Evolutionary conservation across 768 basidiomycete genomes (phyloP).

Genomic region (Termitomyces sp.): DNA sequence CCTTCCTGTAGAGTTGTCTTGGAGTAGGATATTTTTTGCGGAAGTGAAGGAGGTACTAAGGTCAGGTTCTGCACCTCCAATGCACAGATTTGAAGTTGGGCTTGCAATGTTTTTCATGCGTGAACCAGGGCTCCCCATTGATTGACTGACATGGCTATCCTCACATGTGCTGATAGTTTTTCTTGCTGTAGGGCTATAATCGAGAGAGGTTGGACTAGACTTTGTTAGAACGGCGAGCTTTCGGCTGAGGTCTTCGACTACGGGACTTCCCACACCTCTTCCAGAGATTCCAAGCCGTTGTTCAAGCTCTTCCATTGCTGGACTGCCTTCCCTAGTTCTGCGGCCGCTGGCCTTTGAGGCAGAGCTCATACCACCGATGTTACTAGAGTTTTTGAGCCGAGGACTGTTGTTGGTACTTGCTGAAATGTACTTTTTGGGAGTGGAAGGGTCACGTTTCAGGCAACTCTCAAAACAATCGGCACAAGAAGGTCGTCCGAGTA

Average conservation of each 20-base stretch:
- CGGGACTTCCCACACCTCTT: slow-evolving; percentile 53
- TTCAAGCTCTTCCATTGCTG: slow-evolving; percentile 63
- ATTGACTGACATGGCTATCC: slow-evolving; percentile 23
- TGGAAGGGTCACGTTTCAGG: slow-evolving; percentile 50
- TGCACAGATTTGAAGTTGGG: neutral
- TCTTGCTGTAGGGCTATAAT: slow-evolving; percentile 11
- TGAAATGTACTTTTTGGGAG: slow-evolving; percentile 35
- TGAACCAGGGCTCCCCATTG: slow-evolving; percentile 9
- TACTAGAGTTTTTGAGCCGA: slow-evolving; percentile 28
- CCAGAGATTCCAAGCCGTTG: slow-evolving; percentile 55
- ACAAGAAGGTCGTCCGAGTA: slow-evolving; percentile 79
- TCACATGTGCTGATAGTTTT: slow-evolving; percentile 15
- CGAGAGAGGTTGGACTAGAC: slow-evolving; percentile 22
- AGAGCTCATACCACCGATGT: slow-evolving; percentile 43
- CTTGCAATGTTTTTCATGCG: slow-evolving; percentile 4
- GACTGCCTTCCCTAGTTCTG: slow-evolving; percentile 50
- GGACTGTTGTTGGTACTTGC: slow-evolving; percentile 27
- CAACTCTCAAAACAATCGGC: slow-evolving; percentile 78
- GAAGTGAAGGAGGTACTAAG: slow-evolving; percentile 10
- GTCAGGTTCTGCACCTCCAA: slow-evolving; percentile 5
- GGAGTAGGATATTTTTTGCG: slow-evolving; percentile 21
- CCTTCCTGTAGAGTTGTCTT: slow-evolving; percentile 19
- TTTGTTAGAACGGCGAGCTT: slow-evolving; percentile 37
- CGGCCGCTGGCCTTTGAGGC: slow-evolving; percentile 21
- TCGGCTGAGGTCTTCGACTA: slow-evolving; percentile 47